phyloP scores from a whole-genome alignment of 2,329 filamentous ascomycete species.

The Pseudogymnoascus pannorum region DNA sequence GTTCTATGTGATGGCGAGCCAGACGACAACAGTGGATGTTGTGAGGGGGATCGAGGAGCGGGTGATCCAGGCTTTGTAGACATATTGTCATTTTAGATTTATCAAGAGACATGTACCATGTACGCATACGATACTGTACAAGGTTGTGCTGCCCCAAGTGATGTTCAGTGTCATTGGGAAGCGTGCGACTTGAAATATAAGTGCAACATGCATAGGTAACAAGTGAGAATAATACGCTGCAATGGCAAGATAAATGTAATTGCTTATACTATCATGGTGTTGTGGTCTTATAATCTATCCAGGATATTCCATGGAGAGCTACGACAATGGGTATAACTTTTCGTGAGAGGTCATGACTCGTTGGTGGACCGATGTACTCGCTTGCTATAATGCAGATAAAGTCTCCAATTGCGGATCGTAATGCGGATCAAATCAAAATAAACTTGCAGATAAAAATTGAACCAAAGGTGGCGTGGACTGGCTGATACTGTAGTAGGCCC shows the following conservation, averaged over 20 bases:
- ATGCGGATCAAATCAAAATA: background rate
- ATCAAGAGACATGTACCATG: background rate
- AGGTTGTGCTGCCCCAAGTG: background rate
- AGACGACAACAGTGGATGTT: conserved; percentile 28
- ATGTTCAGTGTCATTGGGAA: background rate
- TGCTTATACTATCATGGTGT: background rate
- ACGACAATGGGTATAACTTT: conserved; percentile 1
- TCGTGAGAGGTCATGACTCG: background rate
- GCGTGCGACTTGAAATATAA: background rate
- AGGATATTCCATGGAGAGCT: background rate
- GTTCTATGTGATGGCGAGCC: conserved; percentile 50
- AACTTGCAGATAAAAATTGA: background rate
- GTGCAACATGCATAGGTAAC: background rate
- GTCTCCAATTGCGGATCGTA: too few species aligned
- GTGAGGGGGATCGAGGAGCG: background rate
- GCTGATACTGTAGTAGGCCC: background rate
- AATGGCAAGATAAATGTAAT: background rate
- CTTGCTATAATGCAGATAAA: background rate
- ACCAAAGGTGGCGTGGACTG: background rate
- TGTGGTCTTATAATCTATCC: background rate
- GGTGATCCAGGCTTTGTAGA: background rate
- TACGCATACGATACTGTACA: background rate
- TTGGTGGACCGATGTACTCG: background rate
- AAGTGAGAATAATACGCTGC: background rate
- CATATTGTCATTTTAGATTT: background rate